Conservation (phyloP, 495 filamentous ascomycete species). For the Lentithecium fluviatile region DNA sequence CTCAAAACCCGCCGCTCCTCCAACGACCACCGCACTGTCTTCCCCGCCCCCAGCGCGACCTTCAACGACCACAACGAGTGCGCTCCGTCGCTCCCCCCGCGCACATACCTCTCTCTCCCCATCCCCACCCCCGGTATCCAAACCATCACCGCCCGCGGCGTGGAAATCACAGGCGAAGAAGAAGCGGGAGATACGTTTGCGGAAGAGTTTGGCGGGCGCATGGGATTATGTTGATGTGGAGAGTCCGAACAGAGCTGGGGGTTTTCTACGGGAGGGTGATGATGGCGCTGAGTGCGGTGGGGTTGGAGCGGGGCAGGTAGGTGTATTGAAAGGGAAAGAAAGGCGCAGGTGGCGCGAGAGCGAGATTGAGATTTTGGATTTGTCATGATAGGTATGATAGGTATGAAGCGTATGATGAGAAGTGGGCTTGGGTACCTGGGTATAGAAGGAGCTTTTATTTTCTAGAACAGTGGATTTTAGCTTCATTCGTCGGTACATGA, state of each 20-base stretch:
- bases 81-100: constrained; percentile 31
- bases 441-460: no score
- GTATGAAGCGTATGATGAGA: no score
- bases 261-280: neutral
- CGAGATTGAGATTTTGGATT: constrained; percentile 38
- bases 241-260: neutral
- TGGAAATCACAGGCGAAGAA: constrained; percentile 29
- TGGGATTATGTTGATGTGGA: constrained; percentile 37
- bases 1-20: constrained; percentile 1
- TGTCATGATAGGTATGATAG: constrained; percentile 11
- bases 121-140: neutral
- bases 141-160: constrained; percentile 12
- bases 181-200: constrained; percentile 36
- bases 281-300: neutral
- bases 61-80: no score
- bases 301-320: neutral
- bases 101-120: constrained; percentile 7
- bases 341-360: constrained; percentile 31
- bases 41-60: constrained; percentile 7
- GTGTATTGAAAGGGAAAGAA: constrained; percentile 20
- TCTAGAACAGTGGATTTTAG: no score
- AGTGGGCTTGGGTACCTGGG: no score
- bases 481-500: no score
- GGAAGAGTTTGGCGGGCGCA: constrained; percentile 38
- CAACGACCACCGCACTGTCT: neutral